A percentile compares a stretch with the other conserved stretches of the same genome.
These are phyloP conservation scores for Phaeosphaeria sp. DNA, from an alignment of 2,329 filamentous ascomycete genomes.

Conservation along the genomic window DNA sequence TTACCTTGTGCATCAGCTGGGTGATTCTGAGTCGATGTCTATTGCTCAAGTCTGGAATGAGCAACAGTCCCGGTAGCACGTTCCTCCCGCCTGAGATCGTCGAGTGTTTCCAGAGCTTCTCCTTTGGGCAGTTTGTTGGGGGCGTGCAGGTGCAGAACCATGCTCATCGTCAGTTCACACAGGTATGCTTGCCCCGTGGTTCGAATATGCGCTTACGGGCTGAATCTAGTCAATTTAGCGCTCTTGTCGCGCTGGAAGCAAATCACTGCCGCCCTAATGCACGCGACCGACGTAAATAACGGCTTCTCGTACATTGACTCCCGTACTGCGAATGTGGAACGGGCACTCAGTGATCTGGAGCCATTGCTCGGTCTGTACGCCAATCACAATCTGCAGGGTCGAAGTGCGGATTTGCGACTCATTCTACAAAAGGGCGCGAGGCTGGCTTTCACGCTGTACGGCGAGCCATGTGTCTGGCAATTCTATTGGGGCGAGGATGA, in stretches of 20 bases:
- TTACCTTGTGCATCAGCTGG: background rate
- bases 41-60: background rate
- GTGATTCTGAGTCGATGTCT: background rate
- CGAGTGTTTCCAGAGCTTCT: background rate
- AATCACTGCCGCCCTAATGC: background rate
- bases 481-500: background rate
- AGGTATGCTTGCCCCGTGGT: too few species aligned
- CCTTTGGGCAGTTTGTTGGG: background rate
- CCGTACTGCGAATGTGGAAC: background rate
- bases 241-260: background rate
- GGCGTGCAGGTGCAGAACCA: background rate
- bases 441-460: background rate
- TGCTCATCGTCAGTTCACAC: background rate
- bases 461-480: background rate
- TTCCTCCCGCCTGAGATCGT: background rate
- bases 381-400: background rate
- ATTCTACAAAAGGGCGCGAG: background rate
- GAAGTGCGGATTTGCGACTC: background rate
- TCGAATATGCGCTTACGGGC: too few species aligned
- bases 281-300: background rate
- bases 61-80: background rate
- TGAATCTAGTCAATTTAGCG: background rate
- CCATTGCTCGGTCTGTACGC: background rate
- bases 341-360: background rate
- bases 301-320: background rate